A percentile compares a stretch with the other conserved stretches of the same genome.
Conservation (phyloP, 176 grass and related monocot genomes). For the Avena insularis region DNA sequence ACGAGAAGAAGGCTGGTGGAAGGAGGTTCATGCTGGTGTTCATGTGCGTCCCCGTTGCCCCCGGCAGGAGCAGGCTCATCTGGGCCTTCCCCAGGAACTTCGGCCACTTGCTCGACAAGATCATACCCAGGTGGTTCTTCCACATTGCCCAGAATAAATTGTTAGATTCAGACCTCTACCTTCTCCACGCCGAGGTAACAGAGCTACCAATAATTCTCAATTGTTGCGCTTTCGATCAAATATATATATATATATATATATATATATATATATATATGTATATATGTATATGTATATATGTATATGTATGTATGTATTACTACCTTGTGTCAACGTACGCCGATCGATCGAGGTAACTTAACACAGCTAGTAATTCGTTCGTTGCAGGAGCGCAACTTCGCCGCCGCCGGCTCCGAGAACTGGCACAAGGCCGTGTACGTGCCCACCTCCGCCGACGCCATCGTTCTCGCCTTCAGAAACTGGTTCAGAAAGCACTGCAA, state of each 20-base stretch:
- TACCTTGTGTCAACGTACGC: too few species aligned
- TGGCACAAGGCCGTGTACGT: conserved; percentile 81
- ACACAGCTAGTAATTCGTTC: neutral
- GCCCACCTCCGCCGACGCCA: conserved; percentile 74
- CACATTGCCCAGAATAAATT: conserved; percentile 64
- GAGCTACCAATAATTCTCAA: neutral
- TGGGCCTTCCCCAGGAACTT: conserved; percentile 65
- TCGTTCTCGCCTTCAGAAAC: conserved; percentile 83
- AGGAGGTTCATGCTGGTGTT: too few species aligned
- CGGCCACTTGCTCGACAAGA: conserved; percentile 57
- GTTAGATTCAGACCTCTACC: conserved; percentile 86
- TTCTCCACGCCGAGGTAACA: conserved; percentile 79
- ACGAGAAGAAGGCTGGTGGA: too few species aligned
- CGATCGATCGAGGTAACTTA: too few species aligned
- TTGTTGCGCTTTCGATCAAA: neutral
- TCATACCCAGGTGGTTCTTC: conserved; percentile 67
- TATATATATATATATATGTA: too few species aligned
- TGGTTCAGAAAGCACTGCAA: conserved; percentile 86
- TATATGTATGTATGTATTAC: too few species aligned
- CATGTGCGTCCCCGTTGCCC: conserved; percentile 75
- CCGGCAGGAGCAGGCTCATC: conserved; percentile 75
- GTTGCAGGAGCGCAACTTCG: conserved; percentile 70
- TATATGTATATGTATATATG: too few species aligned
- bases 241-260: too few species aligned
- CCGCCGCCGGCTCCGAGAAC: conserved; percentile 48